Evolutionary conservation across 139 green algal genomes (phyloP).

Genomic region (Closterium sp.): DNA sequence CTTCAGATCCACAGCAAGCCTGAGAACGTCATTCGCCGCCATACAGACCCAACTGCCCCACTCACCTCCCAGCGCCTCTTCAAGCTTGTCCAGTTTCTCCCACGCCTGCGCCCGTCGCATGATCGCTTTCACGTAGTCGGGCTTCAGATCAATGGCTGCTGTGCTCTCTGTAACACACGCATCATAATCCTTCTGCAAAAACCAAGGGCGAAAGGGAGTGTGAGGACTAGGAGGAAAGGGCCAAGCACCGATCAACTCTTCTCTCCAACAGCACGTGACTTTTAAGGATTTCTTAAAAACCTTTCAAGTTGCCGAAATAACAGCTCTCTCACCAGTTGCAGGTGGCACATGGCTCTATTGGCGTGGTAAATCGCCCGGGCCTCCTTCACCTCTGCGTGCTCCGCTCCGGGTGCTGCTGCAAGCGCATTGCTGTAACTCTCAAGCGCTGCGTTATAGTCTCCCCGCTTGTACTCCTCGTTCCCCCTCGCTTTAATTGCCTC

Average conservation of each 20-base stretch:
- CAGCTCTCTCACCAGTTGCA: not conserved
- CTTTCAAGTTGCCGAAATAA: not conserved
- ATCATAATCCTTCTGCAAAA: slow-evolving; percentile 23
- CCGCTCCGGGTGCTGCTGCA: not conserved
- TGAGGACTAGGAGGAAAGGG: not conserved
- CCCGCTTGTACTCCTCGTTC: not conserved
- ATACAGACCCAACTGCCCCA: not conserved
- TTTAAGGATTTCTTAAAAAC: not conserved
- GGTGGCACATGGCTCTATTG: not conserved
- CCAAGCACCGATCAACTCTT: no score
- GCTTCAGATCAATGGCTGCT: slow-evolving; percentile 45
- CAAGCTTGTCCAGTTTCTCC: slow-evolving; percentile 78
- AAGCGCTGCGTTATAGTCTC: not conserved
- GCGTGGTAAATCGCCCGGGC: not conserved
- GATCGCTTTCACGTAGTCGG: slow-evolving; percentile 75
- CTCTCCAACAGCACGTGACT: not conserved
- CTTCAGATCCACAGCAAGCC: no score
- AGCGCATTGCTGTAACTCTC: not conserved
- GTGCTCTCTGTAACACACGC: slow-evolving; percentile 51
- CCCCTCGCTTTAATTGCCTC: not conserved
- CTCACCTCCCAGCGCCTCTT: slow-evolving; percentile 65
- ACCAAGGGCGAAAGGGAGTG: not conserved
- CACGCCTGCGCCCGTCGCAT: slow-evolving; percentile 70
- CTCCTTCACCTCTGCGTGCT: not conserved
- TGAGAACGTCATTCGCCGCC: no score